Conservation (phyloP, 352 stramenopile genomes). For the Phytophthora constricta region DNA sequence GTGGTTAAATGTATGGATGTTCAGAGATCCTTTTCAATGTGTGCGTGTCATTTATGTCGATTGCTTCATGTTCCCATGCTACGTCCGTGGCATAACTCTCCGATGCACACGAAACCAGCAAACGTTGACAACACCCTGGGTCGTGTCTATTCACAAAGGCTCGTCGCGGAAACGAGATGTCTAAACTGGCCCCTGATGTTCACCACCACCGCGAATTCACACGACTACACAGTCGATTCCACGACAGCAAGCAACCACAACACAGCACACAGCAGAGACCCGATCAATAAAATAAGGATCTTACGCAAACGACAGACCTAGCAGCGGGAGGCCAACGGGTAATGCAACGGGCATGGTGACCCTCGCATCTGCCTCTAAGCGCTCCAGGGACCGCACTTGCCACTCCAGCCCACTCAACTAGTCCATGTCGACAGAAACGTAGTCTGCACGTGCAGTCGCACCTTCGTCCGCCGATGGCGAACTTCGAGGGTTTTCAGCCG, state of each 20-base stretch:
- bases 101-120: not conserved
- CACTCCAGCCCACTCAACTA: conserved; percentile 31
- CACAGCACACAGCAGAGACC: too few relatives aligned
- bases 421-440: conserved; percentile 68
- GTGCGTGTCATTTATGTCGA: not conserved
- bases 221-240: conserved; percentile 9
- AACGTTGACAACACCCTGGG: too few relatives aligned
- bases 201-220: not conserved
- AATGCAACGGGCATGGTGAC: not conserved
- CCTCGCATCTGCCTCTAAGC: conserved; percentile 14
- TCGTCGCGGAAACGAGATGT: too few relatives aligned
- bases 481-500: conserved; percentile 44
- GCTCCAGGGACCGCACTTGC: conserved; percentile 9
- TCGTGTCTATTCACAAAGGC: not conserved
- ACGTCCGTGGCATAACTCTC: too few relatives aligned
- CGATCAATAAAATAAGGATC: conserved; percentile 50
- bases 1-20: not conserved
- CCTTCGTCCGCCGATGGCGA: conserved; percentile 65
- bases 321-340: conserved; percentile 16
- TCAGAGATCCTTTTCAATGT: not conserved
- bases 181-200: not conserved
- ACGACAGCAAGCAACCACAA: conserved; percentile 18
- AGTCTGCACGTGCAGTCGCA: conserved; percentile 66
- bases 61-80: not conserved
- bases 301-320: conserved; percentile 19